Evolutionary conservation across 2,329 filamentous ascomycete genomes (phyloP), one percentile per base, ranked within the genome.

Genomic region (Aspergillus proliferans): DNA sequence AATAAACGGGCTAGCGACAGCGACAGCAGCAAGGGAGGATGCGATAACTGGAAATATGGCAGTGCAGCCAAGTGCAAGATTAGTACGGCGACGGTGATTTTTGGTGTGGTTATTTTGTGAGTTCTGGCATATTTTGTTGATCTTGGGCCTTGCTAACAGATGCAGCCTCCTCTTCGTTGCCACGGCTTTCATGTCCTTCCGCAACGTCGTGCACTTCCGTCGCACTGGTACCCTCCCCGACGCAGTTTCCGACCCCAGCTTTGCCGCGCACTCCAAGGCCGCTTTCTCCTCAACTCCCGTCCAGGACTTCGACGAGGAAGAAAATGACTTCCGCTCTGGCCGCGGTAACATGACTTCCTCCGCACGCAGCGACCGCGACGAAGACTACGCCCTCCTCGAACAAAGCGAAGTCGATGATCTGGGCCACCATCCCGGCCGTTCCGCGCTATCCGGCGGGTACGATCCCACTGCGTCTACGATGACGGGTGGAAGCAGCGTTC

Each of bases 41-140:
- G 79, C 65, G 74, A 75, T 41, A 75, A 72, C 3, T 82, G 80
- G 62, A 73, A 71, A 9, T 83, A 76, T 53, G 81, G 81, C 44
- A 74, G 68, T 45, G 72, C 73, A 33, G 64, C 66, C 40, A 82
- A 80, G 60, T 84, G 81, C 70, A 75, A 73, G 4, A 65, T 83
- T 48, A 79, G 76, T 62, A 76, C 77, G 46, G 78, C 76, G 2
- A 75, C 75, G 3, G 75, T 78, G 15, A 77, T 80, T 10, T 69
- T 83, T 28, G 80, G 77, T 5, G 76, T 80, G 26, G 66, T 82
- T 24, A 71, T 83, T 50, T 82, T 77, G 79, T 81, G 69, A 47
- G 75, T 67, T 21, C 22, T 22, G 22, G 22, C 22, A 4, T 22
- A 6, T 22, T 6, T 22, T 22, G 22, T 22, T 22, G 22, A 22